Evolutionary conservation across 2,329 filamentous ascomycete species (phyloP).

Genomic region (Sporothrix inflata): DNA sequence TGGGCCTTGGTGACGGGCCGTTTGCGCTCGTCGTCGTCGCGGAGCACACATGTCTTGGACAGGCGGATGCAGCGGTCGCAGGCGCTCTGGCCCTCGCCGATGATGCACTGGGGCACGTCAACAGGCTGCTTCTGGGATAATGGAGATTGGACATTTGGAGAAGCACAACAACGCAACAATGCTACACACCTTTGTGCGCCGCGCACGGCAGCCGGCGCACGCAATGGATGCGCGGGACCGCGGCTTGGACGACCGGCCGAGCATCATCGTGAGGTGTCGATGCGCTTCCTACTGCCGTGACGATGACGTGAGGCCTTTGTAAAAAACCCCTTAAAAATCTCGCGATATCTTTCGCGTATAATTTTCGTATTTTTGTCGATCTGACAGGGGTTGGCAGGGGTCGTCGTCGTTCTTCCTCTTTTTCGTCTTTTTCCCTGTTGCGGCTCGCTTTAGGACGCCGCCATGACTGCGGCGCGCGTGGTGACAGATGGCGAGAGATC

Average conservation of each 20-base stretch:
- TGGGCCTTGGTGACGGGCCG: slow-evolving; percentile 30
- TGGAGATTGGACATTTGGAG: neutral
- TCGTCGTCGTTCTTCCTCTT: neutral
- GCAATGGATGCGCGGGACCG: slow-evolving; percentile 30
- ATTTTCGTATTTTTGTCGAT: slow-evolving; percentile 8
- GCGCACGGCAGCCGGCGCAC: slow-evolving; percentile 29
- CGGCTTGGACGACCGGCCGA: slow-evolving; percentile 28
- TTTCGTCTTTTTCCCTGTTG: neutral
- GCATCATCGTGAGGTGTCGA: slow-evolving; percentile 18
- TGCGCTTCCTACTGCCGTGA: neutral
- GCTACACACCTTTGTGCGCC: slow-evolving; percentile 27
- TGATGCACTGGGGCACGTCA: slow-evolving; percentile 25
- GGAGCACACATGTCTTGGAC: slow-evolving; percentile 26
- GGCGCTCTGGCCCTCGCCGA: slow-evolving; percentile 24
- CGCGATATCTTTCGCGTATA: slow-evolving; percentile 4
- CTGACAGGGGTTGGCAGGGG: slow-evolving; percentile 20
- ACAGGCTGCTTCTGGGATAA: neutral
- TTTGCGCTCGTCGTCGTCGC: slow-evolving; percentile 30
- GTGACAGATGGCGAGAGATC: neutral
- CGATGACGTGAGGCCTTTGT: neutral
- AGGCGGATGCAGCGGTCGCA: slow-evolving; percentile 29
- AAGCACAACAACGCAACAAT: neutral
- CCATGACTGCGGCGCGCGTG: neutral
- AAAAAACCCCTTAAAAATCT: neutral
- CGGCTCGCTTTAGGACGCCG: neutral